Conservation (phyloP, 148 eudicot species). For the Arbutus unedo region DNA sequence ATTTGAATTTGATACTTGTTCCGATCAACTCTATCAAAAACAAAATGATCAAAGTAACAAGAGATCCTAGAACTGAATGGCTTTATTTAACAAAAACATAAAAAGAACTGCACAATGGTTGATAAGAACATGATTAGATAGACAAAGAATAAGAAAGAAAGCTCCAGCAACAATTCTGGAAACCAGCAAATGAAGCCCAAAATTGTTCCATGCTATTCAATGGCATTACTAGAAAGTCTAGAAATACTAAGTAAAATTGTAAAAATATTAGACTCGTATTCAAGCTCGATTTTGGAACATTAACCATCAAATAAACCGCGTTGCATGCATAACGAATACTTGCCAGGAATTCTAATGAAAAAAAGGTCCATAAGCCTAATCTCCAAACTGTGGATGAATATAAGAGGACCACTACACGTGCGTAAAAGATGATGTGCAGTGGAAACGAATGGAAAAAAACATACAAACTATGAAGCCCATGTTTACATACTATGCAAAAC, state of each 20-base stretch:
- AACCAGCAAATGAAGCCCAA: neutral
- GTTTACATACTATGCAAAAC: too few species aligned
- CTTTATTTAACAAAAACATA: neutral
- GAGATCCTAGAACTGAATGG: neutral
- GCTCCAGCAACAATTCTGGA: neutral
- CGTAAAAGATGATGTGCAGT: too few species aligned
- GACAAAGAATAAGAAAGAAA: neutral
- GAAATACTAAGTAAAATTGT: too few species aligned
- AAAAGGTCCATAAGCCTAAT: too few species aligned
- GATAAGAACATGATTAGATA: neutral
- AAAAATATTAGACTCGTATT: too few species aligned
- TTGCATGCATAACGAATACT: neutral
- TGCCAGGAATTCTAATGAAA: too few species aligned
- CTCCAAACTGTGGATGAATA: too few species aligned
- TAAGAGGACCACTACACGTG: too few species aligned
- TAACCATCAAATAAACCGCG: neutral
- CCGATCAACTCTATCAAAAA: conserved; percentile 64
- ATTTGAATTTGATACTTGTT: conserved; percentile 90
- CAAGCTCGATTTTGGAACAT: too few species aligned
- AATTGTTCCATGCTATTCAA: neutral
- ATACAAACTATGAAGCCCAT: too few species aligned
- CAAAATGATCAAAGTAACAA: neutral
- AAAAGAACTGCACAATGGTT: neutral
- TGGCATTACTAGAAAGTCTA: neutral
- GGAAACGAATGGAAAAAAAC: too few species aligned